These are phyloP conservation scores for Pseudogymnoascus sp. DNA, from an alignment of 2,329 filamentous ascomycete genomes.

Conservation along the genomic window DNA sequence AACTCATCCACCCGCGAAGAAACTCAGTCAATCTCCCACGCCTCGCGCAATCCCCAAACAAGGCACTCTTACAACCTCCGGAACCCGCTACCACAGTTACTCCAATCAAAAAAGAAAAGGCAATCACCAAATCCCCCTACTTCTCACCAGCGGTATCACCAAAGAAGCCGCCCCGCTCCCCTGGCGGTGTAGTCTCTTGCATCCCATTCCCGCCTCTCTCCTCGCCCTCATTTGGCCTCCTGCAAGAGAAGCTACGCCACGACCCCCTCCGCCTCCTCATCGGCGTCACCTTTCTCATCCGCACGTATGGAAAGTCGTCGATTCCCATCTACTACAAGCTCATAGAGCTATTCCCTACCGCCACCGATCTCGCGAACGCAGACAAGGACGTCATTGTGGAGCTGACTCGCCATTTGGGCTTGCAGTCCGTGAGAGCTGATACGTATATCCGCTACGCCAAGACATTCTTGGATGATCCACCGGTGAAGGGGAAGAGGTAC, in stretches of 20 bases:
- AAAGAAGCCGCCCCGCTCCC: constrained; percentile 9
- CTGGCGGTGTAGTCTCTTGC: constrained; percentile 36
- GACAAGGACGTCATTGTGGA: constrained; percentile 47
- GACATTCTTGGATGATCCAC: constrained; percentile 59
- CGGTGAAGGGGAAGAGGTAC: constrained; percentile 49
- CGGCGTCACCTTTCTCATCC: constrained; percentile 77
- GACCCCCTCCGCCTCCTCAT: constrained; percentile 76
- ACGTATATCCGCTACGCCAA: constrained; percentile 65
- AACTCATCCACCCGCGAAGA: neutral
- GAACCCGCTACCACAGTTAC: neutral
- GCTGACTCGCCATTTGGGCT: constrained; percentile 64
- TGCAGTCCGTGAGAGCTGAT: constrained; percentile 59
- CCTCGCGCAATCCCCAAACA: neutral
- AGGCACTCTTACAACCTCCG: neutral
- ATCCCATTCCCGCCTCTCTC: constrained; percentile 63
- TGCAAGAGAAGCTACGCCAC: constrained; percentile 71
- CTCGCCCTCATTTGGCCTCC: constrained; percentile 61
- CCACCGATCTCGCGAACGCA: constrained; percentile 53
- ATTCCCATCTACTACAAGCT: constrained; percentile 69
- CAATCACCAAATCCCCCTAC: constrained; percentile 24
- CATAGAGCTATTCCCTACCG: constrained; percentile 61
- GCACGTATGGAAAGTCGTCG: constrained; percentile 65
- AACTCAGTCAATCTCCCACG: neutral
- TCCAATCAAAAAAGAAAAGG: neutral
- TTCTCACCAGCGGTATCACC: constrained; percentile 16